Base-by-base conservation (phyloP, 2,329 filamentous ascomycete species). In the Achaetomium macrosporum region DNA sequence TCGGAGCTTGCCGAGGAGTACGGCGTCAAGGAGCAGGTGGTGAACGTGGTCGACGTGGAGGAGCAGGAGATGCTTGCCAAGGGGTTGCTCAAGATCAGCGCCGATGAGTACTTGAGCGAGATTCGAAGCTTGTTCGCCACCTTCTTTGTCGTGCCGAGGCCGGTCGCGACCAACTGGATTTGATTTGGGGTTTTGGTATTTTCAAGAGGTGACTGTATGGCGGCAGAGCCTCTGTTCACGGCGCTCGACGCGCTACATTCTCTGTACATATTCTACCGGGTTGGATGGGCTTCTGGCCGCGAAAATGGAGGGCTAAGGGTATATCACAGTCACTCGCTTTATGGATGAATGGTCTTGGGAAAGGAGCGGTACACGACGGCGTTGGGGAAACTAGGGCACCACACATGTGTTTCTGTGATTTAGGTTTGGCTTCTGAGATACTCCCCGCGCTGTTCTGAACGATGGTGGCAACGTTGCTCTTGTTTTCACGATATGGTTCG, bases 1-100 rank as follows among this genome's bases (percentile, higher is more conserved):
- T 90, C 90, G 49, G 93, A 97, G 70, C 80, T 96, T 15, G 92
- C 87, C 0, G 93, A 97, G 71, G 91, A 96, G 69, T 92, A 90
- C 61, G 83, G 83, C 40, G 76, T 83, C 30, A 77, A 79, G 57
- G 77, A 82, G 36, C 71, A 77, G 57, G 66, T 79, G 55, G 33
- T 17, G 15, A 44, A 10, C 16, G 74, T 83, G 42, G 72, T 84
- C 37, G 85, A 91, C 42, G 87, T 89, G 51, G 90, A 95, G 68
- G 79, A 88, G 63, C 75, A 81, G 59, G 81, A 85, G 54, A 81
- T 97, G 65, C 69, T 78, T 54, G 76, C 78, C 20, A 82, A 81
- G 57, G 89, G 88, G 2, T 77, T 96, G 6, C 78, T 76, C 63
- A 87, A 85, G 63, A 88, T 90, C 68, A 79, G 78, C 42, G 88